Percentiles rank a stretch among this genome's conserved stretches.
Evolutionary conservation across 331 rosid species (phyloP).

Genomic region (Spiraea crenata): DNA sequence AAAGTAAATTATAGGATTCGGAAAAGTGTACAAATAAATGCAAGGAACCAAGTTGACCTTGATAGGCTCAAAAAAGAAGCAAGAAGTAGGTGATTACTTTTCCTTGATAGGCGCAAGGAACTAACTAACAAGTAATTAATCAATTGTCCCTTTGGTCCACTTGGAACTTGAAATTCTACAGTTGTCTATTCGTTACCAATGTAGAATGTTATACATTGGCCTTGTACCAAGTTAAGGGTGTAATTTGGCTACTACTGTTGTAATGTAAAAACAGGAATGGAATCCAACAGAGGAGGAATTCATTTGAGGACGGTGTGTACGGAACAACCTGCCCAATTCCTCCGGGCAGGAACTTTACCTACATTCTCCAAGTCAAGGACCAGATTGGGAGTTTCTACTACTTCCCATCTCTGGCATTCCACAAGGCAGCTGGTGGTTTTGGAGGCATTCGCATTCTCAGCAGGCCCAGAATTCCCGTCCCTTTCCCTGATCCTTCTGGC

Average conservation of each 20-base stretch:
- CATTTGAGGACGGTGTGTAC: constrained; percentile 77
- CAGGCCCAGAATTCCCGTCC: constrained; percentile 92
- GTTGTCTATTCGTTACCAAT: too few relatives aligned
- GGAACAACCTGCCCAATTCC: constrained; percentile 99
- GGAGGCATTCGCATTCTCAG: constrained; percentile 95
- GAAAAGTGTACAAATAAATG: too few relatives aligned
- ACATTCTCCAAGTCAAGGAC: constrained; percentile 96
- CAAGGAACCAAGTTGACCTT: too few relatives aligned
- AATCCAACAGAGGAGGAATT: constrained; percentile 83
- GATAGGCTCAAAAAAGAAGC: too few relatives aligned
- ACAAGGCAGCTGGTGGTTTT: constrained; percentile 96
- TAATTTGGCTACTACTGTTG: too few relatives aligned
- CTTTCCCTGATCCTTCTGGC: constrained; percentile 82
- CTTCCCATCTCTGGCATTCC: constrained; percentile 89
- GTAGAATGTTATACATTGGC: too few relatives aligned
- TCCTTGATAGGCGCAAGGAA: not conserved
- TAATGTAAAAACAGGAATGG: constrained; percentile 57
- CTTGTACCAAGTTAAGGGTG: too few relatives aligned
- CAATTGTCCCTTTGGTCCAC: not conserved
- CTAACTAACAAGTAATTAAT: not conserved
- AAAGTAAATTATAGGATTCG: too few relatives aligned
- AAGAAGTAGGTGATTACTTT: too few relatives aligned
- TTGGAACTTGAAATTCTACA: not conserved
- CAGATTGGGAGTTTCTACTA: constrained; percentile 96
- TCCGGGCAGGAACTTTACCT: constrained; percentile 84